Conservation (phyloP, 495 filamentous ascomycete genomes). For the Penicillium paradoxum region DNA sequence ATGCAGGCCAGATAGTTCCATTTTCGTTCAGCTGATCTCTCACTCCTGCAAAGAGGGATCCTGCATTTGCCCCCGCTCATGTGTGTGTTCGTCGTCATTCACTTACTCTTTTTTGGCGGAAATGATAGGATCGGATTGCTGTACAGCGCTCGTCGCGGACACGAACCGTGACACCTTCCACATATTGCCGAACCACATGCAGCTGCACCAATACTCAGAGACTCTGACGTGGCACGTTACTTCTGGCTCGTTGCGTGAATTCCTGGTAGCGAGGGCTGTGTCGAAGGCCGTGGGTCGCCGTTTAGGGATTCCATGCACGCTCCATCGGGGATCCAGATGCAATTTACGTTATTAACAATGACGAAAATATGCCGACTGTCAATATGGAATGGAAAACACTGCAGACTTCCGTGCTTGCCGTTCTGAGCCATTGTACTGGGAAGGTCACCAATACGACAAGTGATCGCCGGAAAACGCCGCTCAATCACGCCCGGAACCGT, state of each 20-base stretch:
- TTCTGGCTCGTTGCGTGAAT: conserved; percentile 33
- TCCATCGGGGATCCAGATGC: conserved; percentile 12
- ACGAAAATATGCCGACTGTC: conserved; percentile 10
- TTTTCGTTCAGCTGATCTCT: conserved; percentile 47
- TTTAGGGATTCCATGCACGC: conserved; percentile 11
- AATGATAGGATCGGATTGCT: conserved; percentile 38
- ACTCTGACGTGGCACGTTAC: conserved; percentile 47
- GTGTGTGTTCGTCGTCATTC: conserved; percentile 38
- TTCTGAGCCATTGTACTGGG: not conserved
- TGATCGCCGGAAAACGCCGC: conserved; percentile 26
- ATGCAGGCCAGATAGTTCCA: conserved; percentile 20
- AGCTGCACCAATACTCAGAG: conserved; percentile 43
- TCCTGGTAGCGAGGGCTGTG: conserved; percentile 28
- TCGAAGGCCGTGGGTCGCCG: conserved; percentile 25
- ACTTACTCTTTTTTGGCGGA: conserved; percentile 25
- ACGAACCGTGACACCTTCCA: conserved; percentile 41
- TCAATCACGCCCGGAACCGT: conserved; percentile 16
- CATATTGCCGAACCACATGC: conserved; percentile 40
- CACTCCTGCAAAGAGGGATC: conserved; percentile 44
- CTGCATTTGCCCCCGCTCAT: conserved; percentile 42
- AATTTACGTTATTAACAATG: conserved; percentile 12
- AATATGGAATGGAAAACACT: conserved; percentile 11
- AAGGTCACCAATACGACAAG: conserved; percentile 15
- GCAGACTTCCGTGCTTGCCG: conserved; percentile 11
- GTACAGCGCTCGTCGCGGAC: conserved; percentile 35